Base-by-base conservation (phyloP, 2,329 filamentous ascomycete genomes). In the Penicillium sp. region DNA sequence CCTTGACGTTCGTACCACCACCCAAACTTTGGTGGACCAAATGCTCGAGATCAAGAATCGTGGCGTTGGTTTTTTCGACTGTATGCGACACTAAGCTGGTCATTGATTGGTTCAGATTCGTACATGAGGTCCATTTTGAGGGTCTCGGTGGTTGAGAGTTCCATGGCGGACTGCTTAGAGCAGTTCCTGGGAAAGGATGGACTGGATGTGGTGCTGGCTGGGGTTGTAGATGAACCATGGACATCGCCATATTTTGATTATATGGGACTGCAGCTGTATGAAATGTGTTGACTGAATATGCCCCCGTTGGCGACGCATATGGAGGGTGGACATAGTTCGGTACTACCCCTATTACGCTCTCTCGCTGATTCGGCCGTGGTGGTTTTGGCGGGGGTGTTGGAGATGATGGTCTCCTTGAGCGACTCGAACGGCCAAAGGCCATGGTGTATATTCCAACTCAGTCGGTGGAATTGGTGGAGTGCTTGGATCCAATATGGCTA, bases 11-110 rank as follows among this genome's bases (percentile, higher is more conserved):
- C 4, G 61, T 47, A n/a, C 61, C 62, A 3, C 62, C 54, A 6
- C 57, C 43, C 8, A 67, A 52, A 85, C 72, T 6, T 70, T 77
- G 27, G 70, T 75, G 23, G 71, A 74, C 61, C 72, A 77, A 54
- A 70, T 76, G 35, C 23, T 69, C 67, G 1, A 63, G 51, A 4
- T 69, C 63, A 4, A 57, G 43, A 4, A 64, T 62, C 2, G 64
- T 63, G 10, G 61, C 60, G 43, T 61, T 66, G 13, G 64, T 63
- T 35, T 61, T 67, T 3, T 43, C 62, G 2, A 60, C 49, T 2
- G 65, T 62, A 12, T 67, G 65, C 4, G 60, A 60, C 5, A 68
- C 47, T 2, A 65, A 31, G 29, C 54, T 48, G 6, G 59, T 58
- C 17, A 65, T 56, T 5, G 62, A 58, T 19, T 62, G 59, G 29